Conservation (phyloP, 1,139 yeast species). For the Pichia inconspicua region DNA sequence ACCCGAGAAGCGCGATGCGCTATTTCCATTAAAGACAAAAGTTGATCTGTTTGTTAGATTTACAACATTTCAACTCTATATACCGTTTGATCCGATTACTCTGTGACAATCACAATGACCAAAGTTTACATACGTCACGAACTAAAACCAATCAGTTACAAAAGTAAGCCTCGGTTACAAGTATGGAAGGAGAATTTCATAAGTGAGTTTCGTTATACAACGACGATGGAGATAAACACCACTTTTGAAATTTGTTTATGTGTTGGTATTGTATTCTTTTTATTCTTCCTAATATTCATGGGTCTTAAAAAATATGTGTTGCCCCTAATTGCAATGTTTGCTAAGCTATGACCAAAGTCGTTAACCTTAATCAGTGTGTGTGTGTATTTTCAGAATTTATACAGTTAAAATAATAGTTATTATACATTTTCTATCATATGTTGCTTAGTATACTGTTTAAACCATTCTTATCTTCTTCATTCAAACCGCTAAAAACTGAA, state of each 20-base stretch:
- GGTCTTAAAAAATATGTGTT: constrained; percentile 11
- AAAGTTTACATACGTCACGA: not conserved
- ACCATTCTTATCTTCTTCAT: constrained; percentile 5
- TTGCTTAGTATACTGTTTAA: constrained; percentile 2
- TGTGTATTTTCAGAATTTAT: not conserved
- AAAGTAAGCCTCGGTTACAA: constrained; percentile 3
- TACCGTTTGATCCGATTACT: not conserved
- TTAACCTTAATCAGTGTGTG: not conserved
- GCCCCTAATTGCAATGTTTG: constrained; percentile 6
- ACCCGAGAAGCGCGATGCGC: not conserved
- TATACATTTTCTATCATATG: not conserved
- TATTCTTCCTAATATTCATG: not conserved
- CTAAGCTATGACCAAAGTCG: not conserved
- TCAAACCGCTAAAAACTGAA: constrained; percentile 7
- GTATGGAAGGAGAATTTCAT: constrained; percentile 2
- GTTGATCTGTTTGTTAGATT: not conserved
- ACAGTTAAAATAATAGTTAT: no score
- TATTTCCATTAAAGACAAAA: no score
- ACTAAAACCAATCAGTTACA: constrained; percentile 1
- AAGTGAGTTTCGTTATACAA: constrained; percentile 6
- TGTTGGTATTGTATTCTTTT: not conserved
- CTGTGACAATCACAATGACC: not conserved
- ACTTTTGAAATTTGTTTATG: constrained; percentile 3
- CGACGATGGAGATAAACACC: constrained; percentile 3
- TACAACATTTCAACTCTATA: not conserved